Percentiles rank a stretch among this genome's conserved stretches.
Evolutionary conservation across 371 early-diverging fungal genomes (phyloP).

Genomic region (Actinomortierella wolfii): DNA sequence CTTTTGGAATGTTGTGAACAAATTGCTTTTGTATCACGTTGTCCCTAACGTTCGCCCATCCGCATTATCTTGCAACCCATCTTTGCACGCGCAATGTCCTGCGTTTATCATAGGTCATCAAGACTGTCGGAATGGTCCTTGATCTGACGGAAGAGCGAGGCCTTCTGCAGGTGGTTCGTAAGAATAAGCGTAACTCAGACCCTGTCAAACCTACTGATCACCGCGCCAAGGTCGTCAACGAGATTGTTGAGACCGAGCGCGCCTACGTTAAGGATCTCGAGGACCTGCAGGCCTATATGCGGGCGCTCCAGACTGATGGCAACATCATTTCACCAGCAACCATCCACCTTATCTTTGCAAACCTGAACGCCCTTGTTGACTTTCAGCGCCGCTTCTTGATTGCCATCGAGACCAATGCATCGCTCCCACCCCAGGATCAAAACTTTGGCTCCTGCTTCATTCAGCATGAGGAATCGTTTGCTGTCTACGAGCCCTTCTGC

Average conservation of each 20-base stretch:
- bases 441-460: constrained; percentile 83
- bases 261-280: constrained; percentile 91
- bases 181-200: constrained; percentile 58
- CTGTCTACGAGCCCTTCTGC: constrained; percentile 94
- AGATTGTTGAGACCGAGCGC: constrained; percentile 94
- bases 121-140: constrained; percentile 72
- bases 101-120: constrained; percentile 50
- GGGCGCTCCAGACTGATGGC: constrained; percentile 52
- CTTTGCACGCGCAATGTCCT: too few species aligned
- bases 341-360: constrained; percentile 86
- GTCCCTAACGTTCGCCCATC: too few species aligned
- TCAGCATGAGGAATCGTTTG: constrained; percentile 83
- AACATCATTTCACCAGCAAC: constrained; percentile 65
- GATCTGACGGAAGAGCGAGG: constrained; percentile 73
- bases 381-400: constrained; percentile 96
- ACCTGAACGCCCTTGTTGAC: constrained; percentile 90
- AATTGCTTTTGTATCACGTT: too few species aligned
- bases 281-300: constrained; percentile 79
- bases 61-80: too few species aligned
- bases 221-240: constrained; percentile 85
- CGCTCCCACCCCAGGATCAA: constrained; percentile 78
- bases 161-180: constrained; percentile 55
- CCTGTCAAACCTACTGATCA: constrained; percentile 76
- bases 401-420: constrained; percentile 84
- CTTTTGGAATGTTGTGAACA: too few species aligned